Conservation (phyloP, 176 grass and related monocot species). For the Guadua angustifolia region DNA sequence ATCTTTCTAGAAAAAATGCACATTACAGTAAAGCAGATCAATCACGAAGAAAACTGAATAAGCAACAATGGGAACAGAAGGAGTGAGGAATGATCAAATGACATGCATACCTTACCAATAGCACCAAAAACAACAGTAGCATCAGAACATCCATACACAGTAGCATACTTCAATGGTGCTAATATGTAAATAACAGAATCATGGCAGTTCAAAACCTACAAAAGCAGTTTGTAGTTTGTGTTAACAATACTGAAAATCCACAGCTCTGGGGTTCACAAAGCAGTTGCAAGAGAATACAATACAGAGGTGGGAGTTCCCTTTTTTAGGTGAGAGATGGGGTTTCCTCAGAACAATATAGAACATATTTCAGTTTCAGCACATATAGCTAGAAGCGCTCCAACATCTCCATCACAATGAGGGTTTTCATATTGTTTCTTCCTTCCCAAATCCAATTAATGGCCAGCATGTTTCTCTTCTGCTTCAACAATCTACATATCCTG, state of each 20-base stretch:
- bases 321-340: background rate
- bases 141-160: conserved; percentile 96
- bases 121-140: conserved; percentile 90
- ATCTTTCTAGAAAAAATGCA: conserved; percentile 21
- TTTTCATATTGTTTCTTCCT: background rate
- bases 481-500: conserved; percentile 7
- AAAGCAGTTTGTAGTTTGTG: conserved; percentile 15
- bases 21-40: conserved; percentile 4
- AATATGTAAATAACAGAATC: conserved; percentile 97
- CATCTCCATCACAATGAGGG: background rate
- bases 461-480: background rate
- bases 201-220: conserved; percentile 96
- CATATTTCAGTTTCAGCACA: conserved; percentile 19
- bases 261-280: conserved; percentile 14
- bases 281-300: conserved; percentile 2
- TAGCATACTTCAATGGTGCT: conserved; percentile 95
- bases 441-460: conserved; percentile 2
- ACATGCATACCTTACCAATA: conserved; percentile 87
- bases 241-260: conserved; percentile 15
- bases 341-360: conserved; percentile 26
- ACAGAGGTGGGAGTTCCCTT: background rate
- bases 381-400: background rate
- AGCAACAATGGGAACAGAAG: background rate
- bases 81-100: background rate
- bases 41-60: background rate